Base-by-base conservation (phyloP, 2,329 filamentous ascomycete genomes). In the Fusarium hainanense region DNA sequence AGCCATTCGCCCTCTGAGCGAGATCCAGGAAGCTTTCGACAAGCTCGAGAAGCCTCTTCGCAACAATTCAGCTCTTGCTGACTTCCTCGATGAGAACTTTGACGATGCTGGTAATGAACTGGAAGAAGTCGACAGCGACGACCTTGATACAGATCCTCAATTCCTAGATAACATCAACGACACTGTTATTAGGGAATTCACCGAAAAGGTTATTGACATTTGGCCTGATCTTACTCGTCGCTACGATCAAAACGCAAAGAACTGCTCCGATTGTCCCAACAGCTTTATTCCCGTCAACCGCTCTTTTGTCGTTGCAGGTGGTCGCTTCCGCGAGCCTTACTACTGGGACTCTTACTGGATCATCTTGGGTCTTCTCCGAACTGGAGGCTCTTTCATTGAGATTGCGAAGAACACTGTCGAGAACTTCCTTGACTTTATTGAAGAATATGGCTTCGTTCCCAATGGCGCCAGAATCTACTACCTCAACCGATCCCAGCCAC, bases 271-370 rank as follows among this genome's bases (percentile, higher is more conserved):
- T 34, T 92, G 89, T 66, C 88, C 88, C 34, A 85, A 85, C 71
- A 91, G 89, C 75, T 91, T 90, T 78, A 87, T 92, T 58, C 87
- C 89, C 9, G 76, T 92, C 63, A 90, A 90, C 72, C 86, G 88
- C 60, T 89, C 88, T 5, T 92, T 92, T 73, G 88, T 92, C n/a
- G 85, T 92, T 18, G 89, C 89, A 6, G 89, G 89, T 14, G 89
- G 90, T n/a, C 87, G 90, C 30, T 92, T 92, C 81, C 83, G 89
- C 34, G 90, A 92, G 77, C 85, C 88, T 3, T 92, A 92, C 75
- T 92, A 92, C 77, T 92, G 89, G 89, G 89, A 92, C 76, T 89
- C 88, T 32, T 91, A 87, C 79, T 91, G 88, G 89, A 90, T 91
- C 50, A 72, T 92, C 48, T 86, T 90, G 78, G 90, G 90, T 25